Conservation (phyloP, 495 filamentous ascomycete genomes). For the Neurospora sp. region DNA sequence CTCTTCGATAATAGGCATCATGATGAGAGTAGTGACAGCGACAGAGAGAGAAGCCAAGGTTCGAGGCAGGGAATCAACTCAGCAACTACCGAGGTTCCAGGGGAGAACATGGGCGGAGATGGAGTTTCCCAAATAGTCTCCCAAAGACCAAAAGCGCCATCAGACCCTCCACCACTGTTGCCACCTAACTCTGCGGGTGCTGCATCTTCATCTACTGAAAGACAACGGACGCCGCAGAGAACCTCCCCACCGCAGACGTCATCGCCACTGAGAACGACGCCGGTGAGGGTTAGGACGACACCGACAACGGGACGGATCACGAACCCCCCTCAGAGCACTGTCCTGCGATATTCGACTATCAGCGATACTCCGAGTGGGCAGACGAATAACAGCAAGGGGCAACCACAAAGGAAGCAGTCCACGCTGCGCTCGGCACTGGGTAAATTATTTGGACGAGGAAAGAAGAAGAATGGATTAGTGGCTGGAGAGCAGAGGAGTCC, state of each 20-base stretch:
- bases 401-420: conserved; percentile 40
- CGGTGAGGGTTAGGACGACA: conserved; percentile 9
- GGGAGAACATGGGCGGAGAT: not conserved
- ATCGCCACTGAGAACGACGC: conserved; percentile 7
- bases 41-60: not conserved
- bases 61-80: not conserved
- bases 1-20: not conserved
- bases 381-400: conserved; percentile 21
- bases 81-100: not conserved
- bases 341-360: conserved; percentile 28
- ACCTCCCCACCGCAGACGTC: conserved; percentile 10
- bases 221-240: conserved; percentile 13
- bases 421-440: conserved; percentile 38
- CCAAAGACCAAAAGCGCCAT: conserved; percentile 11
- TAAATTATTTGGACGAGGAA: conserved; percentile 40
- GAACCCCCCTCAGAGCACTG: conserved; percentile 22
- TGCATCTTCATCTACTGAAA: conserved; percentile 15
- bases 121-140: not conserved
- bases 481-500: conserved; percentile 10
- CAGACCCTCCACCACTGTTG: conserved; percentile 14
- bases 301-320: conserved; percentile 20
- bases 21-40: conserved; percentile 1
- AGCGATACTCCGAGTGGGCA: conserved; percentile 27
- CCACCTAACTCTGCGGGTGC: conserved; percentile 10
- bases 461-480: conserved; percentile 26